These are phyloP conservation scores for Penicillium daleae DNA, from an alignment of 495 filamentous ascomycete species.

Conservation along the genomic window DNA sequence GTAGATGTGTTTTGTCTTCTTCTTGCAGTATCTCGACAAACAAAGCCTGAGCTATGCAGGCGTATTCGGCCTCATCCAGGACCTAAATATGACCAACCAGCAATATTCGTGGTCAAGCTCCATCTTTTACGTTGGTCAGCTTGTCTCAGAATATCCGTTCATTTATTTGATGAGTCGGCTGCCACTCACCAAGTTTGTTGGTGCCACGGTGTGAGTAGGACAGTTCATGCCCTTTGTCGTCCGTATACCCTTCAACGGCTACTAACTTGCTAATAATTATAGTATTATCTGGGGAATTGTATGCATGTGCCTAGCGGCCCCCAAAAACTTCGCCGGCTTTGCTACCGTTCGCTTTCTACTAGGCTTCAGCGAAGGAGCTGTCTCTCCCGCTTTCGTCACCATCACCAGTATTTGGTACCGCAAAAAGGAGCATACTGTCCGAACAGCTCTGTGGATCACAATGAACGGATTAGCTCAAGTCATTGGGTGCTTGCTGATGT, in stretches of 20 bases:
- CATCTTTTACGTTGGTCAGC: constrained; percentile 51
- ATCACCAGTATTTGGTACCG: not conserved
- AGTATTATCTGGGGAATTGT: not conserved
- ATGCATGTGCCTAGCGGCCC: not conserved
- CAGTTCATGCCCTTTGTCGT: not conserved
- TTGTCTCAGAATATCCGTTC: constrained; percentile 52
- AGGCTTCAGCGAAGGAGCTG: not conserved
- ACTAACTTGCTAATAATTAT: not conserved
- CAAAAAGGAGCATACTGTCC: constrained; percentile 19
- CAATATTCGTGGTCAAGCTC: constrained; percentile 36
- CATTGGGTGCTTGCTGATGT: constrained; percentile 57
- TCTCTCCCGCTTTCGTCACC: not conserved
- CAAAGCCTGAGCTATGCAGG: constrained; percentile 59
- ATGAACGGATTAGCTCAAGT: constrained; percentile 60
- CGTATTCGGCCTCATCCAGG: constrained; percentile 59
- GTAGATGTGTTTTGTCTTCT: constrained; percentile 39
- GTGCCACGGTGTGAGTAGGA: constrained; percentile 27
- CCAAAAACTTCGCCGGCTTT: not conserved
- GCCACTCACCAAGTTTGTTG: constrained; percentile 49
- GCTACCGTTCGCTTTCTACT: not conserved
- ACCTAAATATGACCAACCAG: constrained; percentile 49
- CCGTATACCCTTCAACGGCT: not conserved
- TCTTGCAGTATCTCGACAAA: constrained; percentile 53
- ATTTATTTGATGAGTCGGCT: constrained; percentile 59
- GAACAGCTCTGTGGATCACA: constrained; percentile 51